Evolutionary conservation across 805 yeast species (phyloP).

Genomic region (Kodamaea kakaduensis): DNA sequence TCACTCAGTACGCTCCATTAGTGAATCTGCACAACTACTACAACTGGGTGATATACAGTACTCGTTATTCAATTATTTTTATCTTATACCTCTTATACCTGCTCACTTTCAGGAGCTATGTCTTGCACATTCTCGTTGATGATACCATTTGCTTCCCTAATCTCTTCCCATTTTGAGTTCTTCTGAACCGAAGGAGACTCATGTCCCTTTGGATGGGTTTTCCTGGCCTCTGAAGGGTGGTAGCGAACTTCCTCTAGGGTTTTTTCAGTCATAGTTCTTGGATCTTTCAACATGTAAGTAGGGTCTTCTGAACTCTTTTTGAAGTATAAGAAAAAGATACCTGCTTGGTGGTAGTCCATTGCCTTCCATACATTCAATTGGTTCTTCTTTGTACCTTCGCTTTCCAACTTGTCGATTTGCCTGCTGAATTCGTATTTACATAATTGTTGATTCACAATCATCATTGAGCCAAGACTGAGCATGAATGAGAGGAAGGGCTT

Average conservation of each 20-base stretch:
- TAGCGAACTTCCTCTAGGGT: slow-evolving; percentile 27
- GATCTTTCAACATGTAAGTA: slow-evolving; percentile 19
- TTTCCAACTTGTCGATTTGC: slow-evolving; percentile 17
- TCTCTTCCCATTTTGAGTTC: slow-evolving; percentile 31
- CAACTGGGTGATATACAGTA: no score
- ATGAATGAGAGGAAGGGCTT: slow-evolving; percentile 32
- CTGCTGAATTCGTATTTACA: slow-evolving; percentile 21
- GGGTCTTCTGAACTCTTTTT: slow-evolving; percentile 20
- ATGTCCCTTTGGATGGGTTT: background rate
- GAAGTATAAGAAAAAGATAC: slow-evolving; percentile 29
- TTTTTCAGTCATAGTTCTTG: slow-evolving; percentile 24
- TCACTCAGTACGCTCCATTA: no score
- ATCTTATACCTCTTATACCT: no score
- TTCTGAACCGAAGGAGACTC: background rate
- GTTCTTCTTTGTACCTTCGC: slow-evolving; percentile 12
- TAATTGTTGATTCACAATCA: slow-evolving; percentile 23
- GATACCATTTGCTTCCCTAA: slow-evolving; percentile 34
- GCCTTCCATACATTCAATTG: slow-evolving; percentile 32
- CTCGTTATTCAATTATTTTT: no score
- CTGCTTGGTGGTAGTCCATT: slow-evolving; percentile 33
- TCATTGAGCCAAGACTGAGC: slow-evolving; percentile 26
- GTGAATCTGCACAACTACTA: no score
- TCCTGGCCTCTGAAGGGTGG: slow-evolving; percentile 8
- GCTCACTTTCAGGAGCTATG: no score
- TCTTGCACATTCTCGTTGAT: no score